phyloP scores from a whole-genome alignment of 352 stramenopile genomes.

The Detonula confervacea region DNA sequence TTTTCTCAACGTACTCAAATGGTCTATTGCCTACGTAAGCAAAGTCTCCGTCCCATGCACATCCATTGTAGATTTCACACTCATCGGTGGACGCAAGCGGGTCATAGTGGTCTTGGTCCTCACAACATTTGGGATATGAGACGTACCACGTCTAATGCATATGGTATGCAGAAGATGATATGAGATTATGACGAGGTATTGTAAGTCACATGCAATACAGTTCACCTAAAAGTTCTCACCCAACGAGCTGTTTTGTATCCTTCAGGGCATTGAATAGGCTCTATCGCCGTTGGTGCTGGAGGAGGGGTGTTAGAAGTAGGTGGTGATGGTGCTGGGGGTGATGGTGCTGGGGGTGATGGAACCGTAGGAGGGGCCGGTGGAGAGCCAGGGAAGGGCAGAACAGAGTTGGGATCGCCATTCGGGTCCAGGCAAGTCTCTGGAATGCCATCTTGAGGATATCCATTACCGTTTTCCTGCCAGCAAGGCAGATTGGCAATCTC shows the following conservation, averaged over 20 bases:
- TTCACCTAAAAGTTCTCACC: too few relatives aligned
- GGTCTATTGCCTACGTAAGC: conserved; percentile 23
- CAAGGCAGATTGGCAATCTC: conserved; percentile 52
- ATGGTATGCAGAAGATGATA: too few relatives aligned
- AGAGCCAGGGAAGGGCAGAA: background rate
- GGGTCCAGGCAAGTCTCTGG: background rate
- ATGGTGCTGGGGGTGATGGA: background rate
- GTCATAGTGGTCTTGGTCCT: conserved; percentile 21
- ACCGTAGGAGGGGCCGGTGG: background rate
- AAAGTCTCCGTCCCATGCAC: conserved; percentile 30
- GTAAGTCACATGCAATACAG: too few relatives aligned
- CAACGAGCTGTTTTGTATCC: background rate
- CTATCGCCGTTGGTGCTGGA: background rate
- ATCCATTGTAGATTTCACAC: conserved; percentile 22
- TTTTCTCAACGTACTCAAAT: conserved; percentile 24
- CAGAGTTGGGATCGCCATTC: background rate
- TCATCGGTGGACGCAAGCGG: conserved; percentile 18
- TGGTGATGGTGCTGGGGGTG: background rate
- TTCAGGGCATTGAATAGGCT: background rate
- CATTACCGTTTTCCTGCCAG: background rate
- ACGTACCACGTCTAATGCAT: background rate
- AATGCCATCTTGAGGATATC: background rate
- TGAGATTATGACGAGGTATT: too few relatives aligned
- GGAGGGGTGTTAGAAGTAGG: background rate
- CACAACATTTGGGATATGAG: conserved; percentile 12